Percentiles rank a stretch among this genome's conserved stretches.
Conservation (phyloP, 2,329 filamentous ascomycete genomes). For the Xylaria multiplex region DNA sequence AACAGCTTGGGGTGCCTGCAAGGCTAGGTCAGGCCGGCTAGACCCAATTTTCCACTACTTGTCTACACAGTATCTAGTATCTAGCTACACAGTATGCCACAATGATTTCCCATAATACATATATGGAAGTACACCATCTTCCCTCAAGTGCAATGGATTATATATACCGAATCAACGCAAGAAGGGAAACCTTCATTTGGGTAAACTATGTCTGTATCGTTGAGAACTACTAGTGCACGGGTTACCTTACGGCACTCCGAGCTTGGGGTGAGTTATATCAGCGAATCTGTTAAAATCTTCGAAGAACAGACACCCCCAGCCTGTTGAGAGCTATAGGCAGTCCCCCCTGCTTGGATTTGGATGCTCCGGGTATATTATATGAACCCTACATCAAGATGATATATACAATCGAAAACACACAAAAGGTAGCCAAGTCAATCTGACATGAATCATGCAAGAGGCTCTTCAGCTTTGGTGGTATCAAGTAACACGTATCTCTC, state of each 20-base stretch:
- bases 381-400: slow-evolving; percentile 21
- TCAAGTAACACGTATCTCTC: slow-evolving; percentile 21
- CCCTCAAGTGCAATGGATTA: too few relatives aligned
- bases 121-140: neutral
- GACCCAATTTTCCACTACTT: slow-evolving; percentile 26
- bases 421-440: slow-evolving; percentile 16
- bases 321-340: slow-evolving; percentile 1
- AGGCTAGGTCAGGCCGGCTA: slow-evolving; percentile 33
- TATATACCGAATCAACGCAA: too few relatives aligned
- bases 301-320: neutral
- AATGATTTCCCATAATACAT: neutral
- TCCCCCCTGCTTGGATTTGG: slow-evolving; percentile 4
- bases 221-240: neutral
- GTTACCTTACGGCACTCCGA: slow-evolving; percentile 41
- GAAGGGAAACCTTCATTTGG: too few relatives aligned
- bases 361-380: slow-evolving; percentile 34
- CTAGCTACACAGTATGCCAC: too few relatives aligned
- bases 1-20: slow-evolving; percentile 41
- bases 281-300: neutral
- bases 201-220: too few relatives aligned
- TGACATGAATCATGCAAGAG: slow-evolving; percentile 11
- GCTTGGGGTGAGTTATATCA: neutral
- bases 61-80: too few relatives aligned
- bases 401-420: slow-evolving; percentile 32
- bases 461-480: slow-evolving; percentile 12